Evolutionary conservation across 306 rosid species (phyloP).

Genomic region (Rubus parviflorus): DNA sequence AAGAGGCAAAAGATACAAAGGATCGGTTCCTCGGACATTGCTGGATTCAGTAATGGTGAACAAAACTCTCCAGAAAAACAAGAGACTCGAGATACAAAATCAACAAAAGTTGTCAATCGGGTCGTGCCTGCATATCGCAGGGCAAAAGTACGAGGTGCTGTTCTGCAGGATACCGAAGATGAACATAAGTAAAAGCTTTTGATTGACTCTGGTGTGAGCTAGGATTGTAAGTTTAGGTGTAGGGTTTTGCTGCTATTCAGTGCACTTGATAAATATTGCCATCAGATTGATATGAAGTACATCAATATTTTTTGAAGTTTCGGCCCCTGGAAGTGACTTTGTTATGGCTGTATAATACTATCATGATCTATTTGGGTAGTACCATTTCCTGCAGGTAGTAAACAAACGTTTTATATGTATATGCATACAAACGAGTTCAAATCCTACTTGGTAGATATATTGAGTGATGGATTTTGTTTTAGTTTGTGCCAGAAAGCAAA

Average conservation of each 20-base stretch:
- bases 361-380: background rate
- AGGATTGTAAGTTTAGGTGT: background rate
- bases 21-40: constrained; percentile 42
- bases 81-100: constrained; percentile 34
- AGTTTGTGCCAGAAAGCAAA: background rate
- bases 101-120: constrained; percentile 51
- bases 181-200: constrained; percentile 27
- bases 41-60: constrained; percentile 34
- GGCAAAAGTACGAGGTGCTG: constrained; percentile 73
- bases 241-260: background rate
- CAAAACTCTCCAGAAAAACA: constrained; percentile 65
- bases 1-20: constrained; percentile 59
- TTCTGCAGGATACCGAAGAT: constrained; percentile 58
- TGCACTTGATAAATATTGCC: background rate
- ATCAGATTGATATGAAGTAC: background rate
- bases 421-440: background rate
- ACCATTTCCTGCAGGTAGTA: background rate
- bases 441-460: background rate
- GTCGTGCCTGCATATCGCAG: constrained; percentile 73
- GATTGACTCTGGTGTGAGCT: background rate
- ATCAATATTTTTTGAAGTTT: background rate
- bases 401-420: background rate
- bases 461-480: background rate
- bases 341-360: background rate
- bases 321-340: background rate